These are phyloP conservation scores for Teratosphaeria viscida DNA, from an alignment of 2,329 filamentous ascomycete genomes.

Conservation along the genomic window DNA sequence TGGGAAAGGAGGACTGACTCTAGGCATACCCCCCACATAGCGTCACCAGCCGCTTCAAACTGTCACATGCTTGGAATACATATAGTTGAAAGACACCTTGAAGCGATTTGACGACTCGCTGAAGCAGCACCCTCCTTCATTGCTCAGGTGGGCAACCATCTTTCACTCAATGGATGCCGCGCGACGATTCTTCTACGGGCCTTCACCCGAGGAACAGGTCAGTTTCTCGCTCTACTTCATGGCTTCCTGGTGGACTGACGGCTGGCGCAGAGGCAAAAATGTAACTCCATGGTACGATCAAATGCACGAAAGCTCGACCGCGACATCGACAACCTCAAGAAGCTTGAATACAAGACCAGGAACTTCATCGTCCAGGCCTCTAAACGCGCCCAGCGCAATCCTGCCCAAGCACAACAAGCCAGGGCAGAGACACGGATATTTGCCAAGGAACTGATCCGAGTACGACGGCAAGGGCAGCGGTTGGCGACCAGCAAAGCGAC, in stretches of 20 bases:
- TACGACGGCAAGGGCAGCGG: conserved; percentile 63
- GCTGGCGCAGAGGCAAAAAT: conserved; percentile 70
- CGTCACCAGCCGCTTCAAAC: neutral
- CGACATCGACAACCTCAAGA: conserved; percentile 70
- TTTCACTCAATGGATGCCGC: conserved; percentile 71
- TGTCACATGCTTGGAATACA: neutral
- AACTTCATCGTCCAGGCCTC: conserved; percentile 75
- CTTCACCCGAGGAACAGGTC: conserved; percentile 89
- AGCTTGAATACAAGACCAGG: conserved; percentile 74
- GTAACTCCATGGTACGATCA: conserved; percentile 75
- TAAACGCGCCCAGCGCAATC: conserved; percentile 69
- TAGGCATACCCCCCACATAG: neutral
- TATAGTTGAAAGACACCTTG: neutral
- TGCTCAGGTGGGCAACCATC: neutral
- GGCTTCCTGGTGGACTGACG: neutral
- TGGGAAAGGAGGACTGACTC: neutral
- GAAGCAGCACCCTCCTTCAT: neutral
- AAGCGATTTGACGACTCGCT: neutral
- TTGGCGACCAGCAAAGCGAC: conserved; percentile 84
- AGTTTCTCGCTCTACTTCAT: conserved; percentile 12
- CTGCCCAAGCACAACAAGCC: conserved; percentile 67
- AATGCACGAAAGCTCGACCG: conserved; percentile 93
- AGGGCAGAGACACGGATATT: conserved; percentile 76
- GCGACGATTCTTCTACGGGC: conserved; percentile 77
- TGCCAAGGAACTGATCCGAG: conserved; percentile 74